A percentile compares a stretch with the other conserved stretches of the same genome.
phyloP scores from a whole-genome alignment of 768 basidiomycete genomes.

The Botryobasidium botryosum region DNA sequence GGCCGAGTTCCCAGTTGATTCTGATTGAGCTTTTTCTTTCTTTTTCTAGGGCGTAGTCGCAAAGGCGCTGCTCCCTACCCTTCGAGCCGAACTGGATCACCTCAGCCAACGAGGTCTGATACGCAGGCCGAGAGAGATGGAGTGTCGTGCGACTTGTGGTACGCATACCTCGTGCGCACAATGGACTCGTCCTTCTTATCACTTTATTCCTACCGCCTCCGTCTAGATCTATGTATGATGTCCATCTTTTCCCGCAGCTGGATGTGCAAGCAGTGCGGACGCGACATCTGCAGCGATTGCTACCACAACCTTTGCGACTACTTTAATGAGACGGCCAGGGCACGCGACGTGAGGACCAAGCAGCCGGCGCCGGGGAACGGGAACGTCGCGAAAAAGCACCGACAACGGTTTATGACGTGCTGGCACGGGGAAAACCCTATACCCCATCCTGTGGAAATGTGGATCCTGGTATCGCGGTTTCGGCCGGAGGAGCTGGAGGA shows the following conservation, averaged over 20 bases:
- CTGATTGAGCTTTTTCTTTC: neutral
- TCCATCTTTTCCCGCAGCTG: constrained; percentile 80
- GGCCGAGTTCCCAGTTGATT: too few species aligned
- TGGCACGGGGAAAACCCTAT: too few species aligned
- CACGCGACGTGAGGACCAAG: too few species aligned
- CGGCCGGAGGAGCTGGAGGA: constrained; percentile 40
- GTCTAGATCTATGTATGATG: constrained; percentile 78
- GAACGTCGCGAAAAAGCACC: too few species aligned
- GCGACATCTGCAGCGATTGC: constrained; percentile 79
- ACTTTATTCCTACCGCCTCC: neutral
- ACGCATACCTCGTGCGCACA: constrained; percentile 16
- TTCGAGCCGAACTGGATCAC: constrained; percentile 48
- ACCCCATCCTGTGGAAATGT: too few species aligned
- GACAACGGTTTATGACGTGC: too few species aligned
- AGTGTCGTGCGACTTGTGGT: constrained; percentile 78
- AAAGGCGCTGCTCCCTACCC: constrained; percentile 44
- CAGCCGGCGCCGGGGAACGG: too few species aligned
- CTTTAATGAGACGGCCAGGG: constrained; percentile 32
- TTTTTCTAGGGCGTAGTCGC: constrained; percentile 43
- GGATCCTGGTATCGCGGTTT: constrained; percentile 72
- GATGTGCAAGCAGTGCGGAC: constrained; percentile 83
- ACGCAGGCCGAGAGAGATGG: constrained; percentile 57
- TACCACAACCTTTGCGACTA: constrained; percentile 46
- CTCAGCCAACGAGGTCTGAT: constrained; percentile 40
- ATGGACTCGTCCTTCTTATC: neutral